Evolutionary conservation across 169 alveolate species (phyloP).

Genomic region (Hammondia hammondi): DNA sequence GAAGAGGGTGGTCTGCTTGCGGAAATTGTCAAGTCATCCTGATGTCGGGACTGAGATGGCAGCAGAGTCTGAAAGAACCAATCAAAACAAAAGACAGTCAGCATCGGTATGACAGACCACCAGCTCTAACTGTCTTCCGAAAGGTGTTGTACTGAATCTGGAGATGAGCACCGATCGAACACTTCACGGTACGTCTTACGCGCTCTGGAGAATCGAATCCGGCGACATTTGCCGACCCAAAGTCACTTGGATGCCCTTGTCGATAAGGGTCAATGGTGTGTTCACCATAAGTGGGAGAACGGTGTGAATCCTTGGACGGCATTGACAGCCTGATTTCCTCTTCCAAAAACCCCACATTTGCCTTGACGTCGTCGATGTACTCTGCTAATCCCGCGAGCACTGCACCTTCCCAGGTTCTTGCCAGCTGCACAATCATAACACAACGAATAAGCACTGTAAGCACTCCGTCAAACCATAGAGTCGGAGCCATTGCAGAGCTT

Average conservation of each 20-base stretch:
- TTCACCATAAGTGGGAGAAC: neutral
- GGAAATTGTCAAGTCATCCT: neutral
- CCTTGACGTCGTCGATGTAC: conserved; percentile 7
- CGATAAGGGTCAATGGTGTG: neutral
- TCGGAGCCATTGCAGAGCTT: too few species aligned
- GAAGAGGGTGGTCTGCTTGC: neutral
- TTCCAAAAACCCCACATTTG: conserved; percentile 10
- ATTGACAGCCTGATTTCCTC: neutral
- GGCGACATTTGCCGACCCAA: neutral
- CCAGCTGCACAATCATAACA: neutral
- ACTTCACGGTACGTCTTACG: neutral
- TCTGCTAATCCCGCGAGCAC: conserved; percentile 7
- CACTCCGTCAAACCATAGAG: too few species aligned
- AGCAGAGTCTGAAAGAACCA: neutral
- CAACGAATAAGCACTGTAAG: neutral
- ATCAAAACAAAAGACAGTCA: neutral
- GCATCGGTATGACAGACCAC: neutral
- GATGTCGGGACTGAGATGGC: neutral
- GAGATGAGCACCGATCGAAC: neutral
- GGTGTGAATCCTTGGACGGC: neutral
- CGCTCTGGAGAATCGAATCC: neutral
- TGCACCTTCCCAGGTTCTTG: neutral
- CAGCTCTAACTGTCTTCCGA: too few species aligned
- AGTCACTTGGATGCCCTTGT: neutral
- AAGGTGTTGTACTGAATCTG: neutral